phyloP scores from a whole-genome alignment of 1,284 basidiomycete species.

The Cryptococcus hybrid region DNA sequence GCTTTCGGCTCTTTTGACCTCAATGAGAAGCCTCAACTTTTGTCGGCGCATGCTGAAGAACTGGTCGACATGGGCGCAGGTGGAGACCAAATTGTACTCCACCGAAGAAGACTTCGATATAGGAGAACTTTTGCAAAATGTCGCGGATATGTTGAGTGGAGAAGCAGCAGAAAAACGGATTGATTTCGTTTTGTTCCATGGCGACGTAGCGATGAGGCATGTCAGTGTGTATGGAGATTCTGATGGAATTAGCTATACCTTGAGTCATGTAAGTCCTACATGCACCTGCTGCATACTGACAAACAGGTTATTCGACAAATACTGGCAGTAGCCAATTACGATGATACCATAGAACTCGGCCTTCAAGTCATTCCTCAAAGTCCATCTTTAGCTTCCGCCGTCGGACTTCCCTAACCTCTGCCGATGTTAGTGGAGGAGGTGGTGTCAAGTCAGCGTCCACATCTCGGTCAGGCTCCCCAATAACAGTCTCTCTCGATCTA shows the following conservation, averaged over 20 bases:
- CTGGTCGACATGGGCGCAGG: conserved; percentile 16
- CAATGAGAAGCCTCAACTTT: conserved; percentile 89
- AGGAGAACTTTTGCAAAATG: conserved; percentile 67
- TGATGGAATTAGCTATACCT: conserved; percentile 70
- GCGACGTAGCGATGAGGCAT: conserved; percentile 78
- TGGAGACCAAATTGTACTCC: not conserved
- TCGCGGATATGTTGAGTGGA: conserved; percentile 80
- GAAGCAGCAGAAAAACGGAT: conserved; percentile 76
- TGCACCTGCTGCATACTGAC: conserved; percentile 9
- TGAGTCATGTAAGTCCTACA: conserved; percentile 69
- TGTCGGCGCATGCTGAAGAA: conserved; percentile 66
- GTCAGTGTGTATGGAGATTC: conserved; percentile 81
- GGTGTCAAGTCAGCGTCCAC: conserved; percentile 4
- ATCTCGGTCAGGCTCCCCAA: conserved; percentile 19
- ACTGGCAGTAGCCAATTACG: conserved; percentile 62
- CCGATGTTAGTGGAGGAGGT: conserved; percentile 17
- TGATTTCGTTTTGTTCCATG: conserved; percentile 84
- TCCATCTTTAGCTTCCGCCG: conserved; percentile 30
- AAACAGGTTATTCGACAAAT: conserved; percentile 79
- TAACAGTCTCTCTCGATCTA: conserved; percentile 13
- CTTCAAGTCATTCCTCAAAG: conserved; percentile 61
- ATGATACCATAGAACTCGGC: conserved; percentile 85
- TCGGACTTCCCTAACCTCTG: conserved; percentile 31
- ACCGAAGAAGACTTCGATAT: conserved; percentile 57
- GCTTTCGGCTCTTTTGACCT: conserved; percentile 79